A percentile compares a stretch with the other conserved stretches of the same genome.
These are phyloP conservation scores for Corinectria fuckeliana DNA, from an alignment of 2,329 filamentous ascomycete species.

Conservation along the genomic window DNA sequence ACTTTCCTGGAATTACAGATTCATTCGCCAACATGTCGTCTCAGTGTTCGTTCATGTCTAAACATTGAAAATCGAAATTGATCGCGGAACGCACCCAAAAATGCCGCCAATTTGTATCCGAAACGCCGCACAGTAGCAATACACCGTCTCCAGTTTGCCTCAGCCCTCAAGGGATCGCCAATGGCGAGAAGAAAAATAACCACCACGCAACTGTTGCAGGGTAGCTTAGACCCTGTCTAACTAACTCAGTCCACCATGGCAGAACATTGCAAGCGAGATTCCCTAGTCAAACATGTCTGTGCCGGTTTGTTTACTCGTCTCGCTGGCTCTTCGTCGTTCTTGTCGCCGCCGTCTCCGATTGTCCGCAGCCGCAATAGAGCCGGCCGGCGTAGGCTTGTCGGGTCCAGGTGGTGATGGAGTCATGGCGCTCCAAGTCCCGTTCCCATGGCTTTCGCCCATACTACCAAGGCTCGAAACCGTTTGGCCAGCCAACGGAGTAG, in stretches of 20 bases:
- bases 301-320: constrained; percentile 38
- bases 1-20: constrained; percentile 12
- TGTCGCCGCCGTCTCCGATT: constrained; percentile 61
- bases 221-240: not conserved
- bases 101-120: constrained; percentile 21
- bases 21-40: constrained; percentile 36
- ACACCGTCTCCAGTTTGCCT: constrained; percentile 5
- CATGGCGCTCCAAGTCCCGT: constrained; percentile 61
- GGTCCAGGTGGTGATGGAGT: constrained; percentile 54
- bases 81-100: constrained; percentile 19
- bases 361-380: constrained; percentile 50
- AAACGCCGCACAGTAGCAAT: constrained; percentile 32
- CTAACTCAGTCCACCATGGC: not conserved
- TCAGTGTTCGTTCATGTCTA: constrained; percentile 36
- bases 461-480: constrained; percentile 57
- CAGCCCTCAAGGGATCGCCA: not conserved
- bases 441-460: constrained; percentile 56
- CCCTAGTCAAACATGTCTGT: constrained; percentile 48
- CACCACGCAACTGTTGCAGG: constrained; percentile 20
- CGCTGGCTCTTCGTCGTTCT: constrained; percentile 56
- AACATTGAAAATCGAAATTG: constrained; percentile 31
- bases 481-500: constrained; percentile 42
- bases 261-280: not conserved
- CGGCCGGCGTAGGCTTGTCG: constrained; percentile 43
- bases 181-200: not conserved